phyloP scores from a whole-genome alignment of 345 rosid genomes.

The Camelina sativa region DNA sequence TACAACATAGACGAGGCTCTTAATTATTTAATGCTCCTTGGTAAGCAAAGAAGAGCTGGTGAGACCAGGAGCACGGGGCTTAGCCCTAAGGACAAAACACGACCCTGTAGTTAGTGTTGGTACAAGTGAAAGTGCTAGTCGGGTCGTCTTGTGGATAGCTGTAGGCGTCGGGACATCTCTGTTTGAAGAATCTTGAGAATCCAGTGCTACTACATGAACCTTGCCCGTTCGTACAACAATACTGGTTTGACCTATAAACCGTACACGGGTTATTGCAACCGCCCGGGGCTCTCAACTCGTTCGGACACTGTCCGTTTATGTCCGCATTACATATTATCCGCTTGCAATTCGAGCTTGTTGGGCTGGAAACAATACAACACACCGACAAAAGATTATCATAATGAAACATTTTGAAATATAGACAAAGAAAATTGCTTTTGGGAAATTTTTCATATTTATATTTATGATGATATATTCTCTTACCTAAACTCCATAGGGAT shows the following conservation, averaged over 20 bases:
- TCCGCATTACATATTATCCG: constrained; percentile 54
- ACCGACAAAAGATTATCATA: not conserved
- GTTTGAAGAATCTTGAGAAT: constrained; percentile 49
- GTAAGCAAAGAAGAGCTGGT: constrained; percentile 15
- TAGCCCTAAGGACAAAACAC: constrained; percentile 50
- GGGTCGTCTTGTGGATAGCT: constrained; percentile 55
- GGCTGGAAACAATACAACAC: constrained; percentile 29
- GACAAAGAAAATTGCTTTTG: too few species aligned
- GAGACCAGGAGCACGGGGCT: not conserved
- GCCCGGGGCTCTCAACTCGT: constrained; percentile 39
- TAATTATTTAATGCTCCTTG: constrained; percentile 7
- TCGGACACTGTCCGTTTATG: constrained; percentile 64
- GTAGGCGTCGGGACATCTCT: constrained; percentile 47
- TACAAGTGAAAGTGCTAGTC: constrained; percentile 48
- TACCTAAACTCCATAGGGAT: constrained; percentile 48
- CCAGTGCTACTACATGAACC: constrained; percentile 39
- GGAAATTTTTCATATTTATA: too few species aligned
- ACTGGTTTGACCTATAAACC: constrained; percentile 50
- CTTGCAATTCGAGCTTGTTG: constrained; percentile 46
- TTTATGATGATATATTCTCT: not conserved
- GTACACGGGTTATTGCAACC: constrained; percentile 58
- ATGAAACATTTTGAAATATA: not conserved
- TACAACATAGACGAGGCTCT: not conserved
- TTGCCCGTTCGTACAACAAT: constrained; percentile 51
- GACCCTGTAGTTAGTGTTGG: constrained; percentile 48